Conservation (phyloP, 345 rosid genomes). For the Aegle marmelos region DNA sequence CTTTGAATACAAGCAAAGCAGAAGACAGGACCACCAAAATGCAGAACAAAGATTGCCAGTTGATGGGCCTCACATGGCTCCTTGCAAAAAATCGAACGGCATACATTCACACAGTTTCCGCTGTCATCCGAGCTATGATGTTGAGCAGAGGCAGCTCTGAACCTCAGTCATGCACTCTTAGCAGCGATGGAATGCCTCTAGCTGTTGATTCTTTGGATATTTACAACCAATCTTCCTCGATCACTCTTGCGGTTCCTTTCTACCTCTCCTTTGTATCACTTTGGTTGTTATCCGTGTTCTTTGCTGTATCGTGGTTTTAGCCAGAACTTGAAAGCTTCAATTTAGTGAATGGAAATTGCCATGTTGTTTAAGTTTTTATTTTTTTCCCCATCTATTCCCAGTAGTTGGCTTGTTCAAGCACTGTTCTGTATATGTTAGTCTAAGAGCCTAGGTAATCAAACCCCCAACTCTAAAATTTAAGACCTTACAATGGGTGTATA, state of each 20-base stretch:
- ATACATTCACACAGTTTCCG: constrained; percentile 75
- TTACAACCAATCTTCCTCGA: constrained; percentile 35
- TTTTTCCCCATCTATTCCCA: neutral
- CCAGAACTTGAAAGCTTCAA: neutral
- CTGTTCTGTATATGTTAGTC: neutral
- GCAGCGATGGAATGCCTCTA: constrained; percentile 82
- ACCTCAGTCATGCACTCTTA: constrained; percentile 72
- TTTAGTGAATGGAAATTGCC: constrained; percentile 3
- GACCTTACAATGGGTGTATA: too few relatives aligned
- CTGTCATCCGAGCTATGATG: constrained; percentile 80
- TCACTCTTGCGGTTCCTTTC: constrained; percentile 10
- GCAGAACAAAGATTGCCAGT: constrained; percentile 82
- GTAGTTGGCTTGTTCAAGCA: constrained; percentile 4
- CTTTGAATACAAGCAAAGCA: constrained; percentile 56
- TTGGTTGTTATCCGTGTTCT: constrained; percentile 10
- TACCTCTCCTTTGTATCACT: constrained; percentile 2
- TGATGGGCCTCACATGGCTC: constrained; percentile 98
- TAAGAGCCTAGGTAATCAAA: neutral
- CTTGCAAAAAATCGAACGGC: constrained; percentile 73
- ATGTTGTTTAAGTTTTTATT: constrained; percentile 7
- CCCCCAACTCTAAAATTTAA: neutral
- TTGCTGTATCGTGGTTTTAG: constrained; percentile 25
- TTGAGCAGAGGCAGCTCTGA: constrained; percentile 40
- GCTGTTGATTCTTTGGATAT: constrained; percentile 79
- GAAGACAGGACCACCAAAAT: constrained; percentile 71